Evolutionary conservation across 306 rosid species (phyloP).

Genomic region (Quercus dentata): DNA sequence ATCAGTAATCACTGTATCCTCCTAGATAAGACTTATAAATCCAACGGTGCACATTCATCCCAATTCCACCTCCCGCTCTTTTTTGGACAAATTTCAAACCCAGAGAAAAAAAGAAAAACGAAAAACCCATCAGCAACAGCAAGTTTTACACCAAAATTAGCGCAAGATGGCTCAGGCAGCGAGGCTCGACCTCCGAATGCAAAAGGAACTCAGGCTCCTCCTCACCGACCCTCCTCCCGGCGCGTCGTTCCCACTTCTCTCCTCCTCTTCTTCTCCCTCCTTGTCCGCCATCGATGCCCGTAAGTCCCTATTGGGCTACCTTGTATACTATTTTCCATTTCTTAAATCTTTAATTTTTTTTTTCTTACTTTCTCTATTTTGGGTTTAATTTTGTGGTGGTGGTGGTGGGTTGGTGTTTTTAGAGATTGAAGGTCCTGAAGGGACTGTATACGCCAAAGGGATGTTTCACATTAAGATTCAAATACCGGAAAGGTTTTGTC

Average conservation of each 20-base stretch:
- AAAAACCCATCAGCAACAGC: neutral
- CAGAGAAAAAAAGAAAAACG: neutral
- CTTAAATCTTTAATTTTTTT: neutral
- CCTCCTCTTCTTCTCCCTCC: slow-evolving; percentile 11
- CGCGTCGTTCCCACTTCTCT: slow-evolving; percentile 27
- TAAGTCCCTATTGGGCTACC: neutral
- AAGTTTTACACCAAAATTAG: neutral
- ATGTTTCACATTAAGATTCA: slow-evolving; percentile 31
- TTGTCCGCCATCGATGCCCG: slow-evolving; percentile 33
- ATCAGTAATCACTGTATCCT: too few species aligned
- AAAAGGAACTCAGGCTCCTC: slow-evolving; percentile 46
- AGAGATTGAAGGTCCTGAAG: slow-evolving; percentile 40
- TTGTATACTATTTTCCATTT: neutral
- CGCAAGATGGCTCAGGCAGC: slow-evolving; percentile 39
- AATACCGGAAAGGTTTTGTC: slow-evolving; percentile 29
- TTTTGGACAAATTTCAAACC: neutral
- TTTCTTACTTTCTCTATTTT: neutral
- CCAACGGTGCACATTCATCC: too few species aligned
- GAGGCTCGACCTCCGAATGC: slow-evolving; percentile 39
- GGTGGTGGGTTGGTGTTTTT: neutral
- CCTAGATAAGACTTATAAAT: too few species aligned
- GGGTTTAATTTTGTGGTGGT: neutral
- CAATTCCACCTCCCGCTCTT: too few species aligned
- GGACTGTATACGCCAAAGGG: slow-evolving; percentile 31
- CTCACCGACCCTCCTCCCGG: slow-evolving; percentile 46